Conservation (phyloP, 2,329 filamentous ascomycete genomes). For the Raffaelea ambrosiae region DNA sequence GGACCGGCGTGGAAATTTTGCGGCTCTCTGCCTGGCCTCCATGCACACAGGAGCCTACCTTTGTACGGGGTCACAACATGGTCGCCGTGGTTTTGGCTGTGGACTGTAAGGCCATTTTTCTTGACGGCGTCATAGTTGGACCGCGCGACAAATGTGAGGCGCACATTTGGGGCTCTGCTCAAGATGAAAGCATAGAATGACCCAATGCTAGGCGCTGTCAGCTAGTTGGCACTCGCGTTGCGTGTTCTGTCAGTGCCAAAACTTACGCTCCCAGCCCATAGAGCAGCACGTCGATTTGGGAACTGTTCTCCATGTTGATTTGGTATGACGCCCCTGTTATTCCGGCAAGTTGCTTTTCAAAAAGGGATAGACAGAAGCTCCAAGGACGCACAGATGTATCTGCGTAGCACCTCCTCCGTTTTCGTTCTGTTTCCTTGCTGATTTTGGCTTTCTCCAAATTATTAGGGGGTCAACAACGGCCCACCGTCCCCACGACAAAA, state of each 20-base stretch:
- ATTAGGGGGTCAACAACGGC: too few relatives aligned
- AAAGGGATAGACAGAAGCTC: too few relatives aligned
- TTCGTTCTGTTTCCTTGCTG: too few relatives aligned
- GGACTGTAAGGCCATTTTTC: background rate
- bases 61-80: background rate
- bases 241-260: background rate
- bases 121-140: background rate
- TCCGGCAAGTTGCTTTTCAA: too few relatives aligned
- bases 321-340: too few relatives aligned
- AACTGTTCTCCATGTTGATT: background rate
- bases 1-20: background rate
- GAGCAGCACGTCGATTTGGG: background rate
- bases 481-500: too few relatives aligned
- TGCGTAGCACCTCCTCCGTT: too few relatives aligned
- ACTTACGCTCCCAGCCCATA: background rate
- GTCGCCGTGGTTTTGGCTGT: background rate
- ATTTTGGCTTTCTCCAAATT: too few relatives aligned
- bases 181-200: background rate
- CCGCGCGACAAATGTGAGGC: background rate
- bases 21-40: too few relatives aligned
- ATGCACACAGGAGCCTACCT: background rate
- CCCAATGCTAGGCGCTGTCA: background rate
- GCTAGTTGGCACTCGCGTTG: background rate
- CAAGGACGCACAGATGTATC: too few relatives aligned
- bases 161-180: background rate